A percentile compares a stretch with the other conserved stretches of the same genome.
phyloP scores from a whole-genome alignment of 2,329 filamentous ascomycete genomes.

The Alternaria brassicicola region DNA sequence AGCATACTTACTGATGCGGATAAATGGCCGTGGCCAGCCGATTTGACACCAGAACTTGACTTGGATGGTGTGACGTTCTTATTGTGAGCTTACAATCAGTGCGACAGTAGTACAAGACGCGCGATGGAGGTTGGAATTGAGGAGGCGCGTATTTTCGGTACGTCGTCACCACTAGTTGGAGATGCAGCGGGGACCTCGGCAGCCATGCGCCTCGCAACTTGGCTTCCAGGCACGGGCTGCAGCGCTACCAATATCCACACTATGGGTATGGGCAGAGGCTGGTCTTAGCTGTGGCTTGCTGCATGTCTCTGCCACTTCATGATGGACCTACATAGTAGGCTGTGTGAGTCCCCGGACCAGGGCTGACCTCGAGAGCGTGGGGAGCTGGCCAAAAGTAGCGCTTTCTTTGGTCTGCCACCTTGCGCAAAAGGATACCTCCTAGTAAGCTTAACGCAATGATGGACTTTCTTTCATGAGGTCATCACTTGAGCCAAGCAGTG shows the following conservation, averaged over 20 bases:
- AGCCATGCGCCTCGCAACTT: conserved; percentile 16
- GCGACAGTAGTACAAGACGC: neutral
- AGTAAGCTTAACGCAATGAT: neutral
- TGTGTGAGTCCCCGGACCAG: neutral
- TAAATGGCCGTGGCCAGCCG: conserved; percentile 1
- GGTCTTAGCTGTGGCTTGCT: neutral
- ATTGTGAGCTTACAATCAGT: neutral
- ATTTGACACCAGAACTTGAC: neutral
- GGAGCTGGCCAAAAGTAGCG: neutral
- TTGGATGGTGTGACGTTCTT: neutral
- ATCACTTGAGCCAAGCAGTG: neutral
- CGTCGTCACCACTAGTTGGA: conserved; percentile 12
- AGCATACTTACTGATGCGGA: conserved; percentile 26
- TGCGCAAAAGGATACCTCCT: neutral
- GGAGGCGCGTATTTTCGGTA: conserved; percentile 15
- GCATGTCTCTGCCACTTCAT: neutral
- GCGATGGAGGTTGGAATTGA: neutral
- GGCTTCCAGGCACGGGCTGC: conserved; percentile 9
- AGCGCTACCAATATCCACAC: conserved; percentile 3
- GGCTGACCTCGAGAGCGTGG: neutral
- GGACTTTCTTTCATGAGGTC: neutral
- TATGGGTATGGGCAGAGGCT: neutral
- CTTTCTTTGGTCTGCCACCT: no score
- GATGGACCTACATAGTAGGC: neutral
- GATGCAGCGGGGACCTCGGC: conserved; percentile 10